Evolutionary conservation across 768 basidiomycete genomes (phyloP), one percentile per base, ranked within the genome.

Genomic region (Podaxis mareebaensis): DNA sequence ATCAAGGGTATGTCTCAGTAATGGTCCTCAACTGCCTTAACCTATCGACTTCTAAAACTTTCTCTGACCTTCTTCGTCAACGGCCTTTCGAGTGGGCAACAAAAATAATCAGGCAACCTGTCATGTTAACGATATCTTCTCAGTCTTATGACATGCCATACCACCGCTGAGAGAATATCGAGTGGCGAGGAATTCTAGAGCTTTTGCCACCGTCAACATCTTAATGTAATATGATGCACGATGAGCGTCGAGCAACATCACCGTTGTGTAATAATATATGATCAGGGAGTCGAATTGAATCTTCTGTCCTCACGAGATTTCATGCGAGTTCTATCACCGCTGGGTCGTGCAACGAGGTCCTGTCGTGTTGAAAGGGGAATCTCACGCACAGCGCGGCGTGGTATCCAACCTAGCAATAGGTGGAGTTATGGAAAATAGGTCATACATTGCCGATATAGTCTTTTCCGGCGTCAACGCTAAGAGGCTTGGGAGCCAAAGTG

Each of bases 331-430:
- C 60, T 54, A 53, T 61, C 52, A 33, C 52, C 52, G 53, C 60
- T 44, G 28, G 22, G 26, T 54, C 48, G 15, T 20, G 24, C 58
- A 51, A 59, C 30, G 58, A 51, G 58, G 48, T 36, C 46, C 48
- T 59, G 33, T 51, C 20, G 33, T 46, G 26, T 24, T 3, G 15
- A 22, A 42, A 8, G 30, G 24, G 39, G 24, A 22, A 46, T 61
- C 60, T 61, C 60, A 61, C 60, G 60, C 52, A 22, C 40, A 53
- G 28, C 4, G 40, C 60, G 26, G 60, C 60, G 53, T 61, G 60
- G 51, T 54, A 54, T 42, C n/a, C 49, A 60, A 44, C 11, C 24
- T 28, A 10, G 12, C n/a, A 40, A 52, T 40, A 17, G 33, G 48
- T 60, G 33, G 30, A 36, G 38, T 24, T 53, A 53, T 39, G 13